Evolutionary conservation across 2,329 filamentous ascomycete genomes (phyloP), one percentile per base, ranked within the genome.

Genomic region (Stagonosporopsis vannaccii): DNA sequence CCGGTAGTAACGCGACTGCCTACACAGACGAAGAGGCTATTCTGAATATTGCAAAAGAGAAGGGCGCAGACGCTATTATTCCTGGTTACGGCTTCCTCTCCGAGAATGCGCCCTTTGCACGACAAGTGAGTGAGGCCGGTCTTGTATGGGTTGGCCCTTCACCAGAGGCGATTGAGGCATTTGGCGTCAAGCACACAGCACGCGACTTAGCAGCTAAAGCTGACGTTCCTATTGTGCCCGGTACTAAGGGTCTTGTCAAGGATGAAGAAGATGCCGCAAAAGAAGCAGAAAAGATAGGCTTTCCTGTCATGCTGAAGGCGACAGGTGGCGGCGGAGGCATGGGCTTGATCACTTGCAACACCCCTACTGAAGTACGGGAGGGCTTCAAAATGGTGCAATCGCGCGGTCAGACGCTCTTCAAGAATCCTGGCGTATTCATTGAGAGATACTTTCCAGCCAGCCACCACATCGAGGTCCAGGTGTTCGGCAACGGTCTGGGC

Each of bases 401-500:
- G 25, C 87, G 94, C 74, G 91, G 91, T 0, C 81, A 85, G 56
- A 89, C 90, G 1, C 87, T 92, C 0, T 96, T 96, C 73, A 92
- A 92, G 49, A 90, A 93, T 61, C 85, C 91, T 65, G 90, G 91
- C 6, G 89, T 96, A 79, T 85, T 96, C 58, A 89, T 96, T 22
- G 92, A 97, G 77, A 87, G 87, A 63, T 96, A 91, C 73, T 91
- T 93, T 68, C 84, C 89, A 17, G 85, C 87, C 0, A 90, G 90
- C 35, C 85, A 91, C 26, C 92, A 97, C 71, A 90, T 97, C 54
- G 92, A 97, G 76, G 90, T 97, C 5, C 92, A 97, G 72, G 85
- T 97, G 15, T 95, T 97, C 75, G 92, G 92, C 39, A 92, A 97
- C 70, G 87, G 87, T 47, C 82, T 87, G 65, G 92, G 91, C 1